Evolutionary conservation across 2,329 filamentous ascomycete genomes (phyloP), one percentile per base, ranked within the genome.

Genomic region (Aulographum hederae): DNA sequence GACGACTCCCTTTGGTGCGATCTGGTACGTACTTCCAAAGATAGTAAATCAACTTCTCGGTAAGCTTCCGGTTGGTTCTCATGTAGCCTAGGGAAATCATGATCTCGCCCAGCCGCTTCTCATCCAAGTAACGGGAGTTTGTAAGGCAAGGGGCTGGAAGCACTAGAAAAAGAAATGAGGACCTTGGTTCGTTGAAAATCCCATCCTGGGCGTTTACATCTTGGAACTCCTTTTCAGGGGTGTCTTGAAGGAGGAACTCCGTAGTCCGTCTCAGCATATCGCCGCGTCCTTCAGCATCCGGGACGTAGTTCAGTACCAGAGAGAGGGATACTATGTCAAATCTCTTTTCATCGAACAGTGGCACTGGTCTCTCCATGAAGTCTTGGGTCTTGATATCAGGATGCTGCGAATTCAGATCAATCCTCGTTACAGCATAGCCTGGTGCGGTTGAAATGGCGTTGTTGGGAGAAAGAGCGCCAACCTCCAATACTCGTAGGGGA

Each of bases 241-340:
- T 32, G 11, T 41, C 37, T 13, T 50, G 67, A n/a, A n/a, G n/a
- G 28, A 92, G 57, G 46, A 93, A 93, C 14, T 67, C 55, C 11
- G 76, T 62, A 20, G 77, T 84, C 26, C 79, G 69, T 32, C 67
- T 62, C 32, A 98, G 66, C 89, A 98, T 98, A 35, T 79, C 69
- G 2, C 89, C 89, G 43, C 85, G 68, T 4, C 64, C 67, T 19
- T 57, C 56, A 3, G 82, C 67, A 41, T 85, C 74, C 0, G 86
- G 80, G 3, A 95, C 85, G 47, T 84, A 98, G 52, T 98, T 98
- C 39, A 98, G 63, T 4, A 98, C 89, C 32, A 98, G 60, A 6
- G 84, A 93, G 16, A 98, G 61, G 31, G 84, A 93, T 45, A 98
- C 76, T 32, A 95, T 69, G 48, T 98, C 81, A 48, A 95, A 95